Percentiles rank a stretch among this genome's conserved stretches.
phyloP scores from a whole-genome alignment of 306 rosid genomes.

The Prunus mira region DNA sequence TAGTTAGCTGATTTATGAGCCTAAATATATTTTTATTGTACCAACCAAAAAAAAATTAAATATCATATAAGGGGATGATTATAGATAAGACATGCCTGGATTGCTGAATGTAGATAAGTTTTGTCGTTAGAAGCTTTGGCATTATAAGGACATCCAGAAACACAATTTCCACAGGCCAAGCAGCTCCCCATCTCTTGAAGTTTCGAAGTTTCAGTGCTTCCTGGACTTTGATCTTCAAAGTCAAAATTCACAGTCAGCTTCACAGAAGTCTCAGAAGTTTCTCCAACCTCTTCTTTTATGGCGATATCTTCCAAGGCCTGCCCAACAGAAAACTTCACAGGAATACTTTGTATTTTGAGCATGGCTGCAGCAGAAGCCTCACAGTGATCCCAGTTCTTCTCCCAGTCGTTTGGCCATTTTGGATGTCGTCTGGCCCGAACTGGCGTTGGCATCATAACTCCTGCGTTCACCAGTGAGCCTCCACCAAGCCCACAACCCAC shows the following conservation, averaged over 20 bases:
- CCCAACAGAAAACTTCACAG: slow-evolving; percentile 23
- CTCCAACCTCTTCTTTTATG: slow-evolving; percentile 14
- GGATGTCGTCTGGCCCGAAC: slow-evolving; percentile 24
- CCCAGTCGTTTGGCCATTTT: slow-evolving; percentile 41
- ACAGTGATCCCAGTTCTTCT: slow-evolving; percentile 28
- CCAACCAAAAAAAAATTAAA: too few species aligned
- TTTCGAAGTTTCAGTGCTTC: neutral
- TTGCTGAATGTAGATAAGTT: slow-evolving; percentile 25
- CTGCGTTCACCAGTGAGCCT: slow-evolving; percentile 36
- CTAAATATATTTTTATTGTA: too few species aligned
- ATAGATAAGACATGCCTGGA: slow-evolving; percentile 16
- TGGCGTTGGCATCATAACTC: slow-evolving; percentile 33
- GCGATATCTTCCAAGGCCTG: slow-evolving; percentile 22
- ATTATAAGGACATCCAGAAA: slow-evolving; percentile 41
- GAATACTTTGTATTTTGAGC: slow-evolving; percentile 25
- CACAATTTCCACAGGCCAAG: slow-evolving; percentile 33
- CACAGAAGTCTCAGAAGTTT: slow-evolving; percentile 19
- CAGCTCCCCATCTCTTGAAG: slow-evolving; percentile 6
- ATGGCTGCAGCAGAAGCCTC: slow-evolving; percentile 35
- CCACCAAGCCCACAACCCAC: slow-evolving; percentile 42
- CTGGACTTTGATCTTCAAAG: slow-evolving; percentile 18
- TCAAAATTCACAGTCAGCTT: slow-evolving; percentile 32
- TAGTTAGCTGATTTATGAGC: too few species aligned
- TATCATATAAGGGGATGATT: too few species aligned
- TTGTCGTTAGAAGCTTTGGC: slow-evolving; percentile 32